phyloP scores from a whole-genome alignment of 371 early-diverging fungal genomes.

The Syncephalis plumigaleata region DNA sequence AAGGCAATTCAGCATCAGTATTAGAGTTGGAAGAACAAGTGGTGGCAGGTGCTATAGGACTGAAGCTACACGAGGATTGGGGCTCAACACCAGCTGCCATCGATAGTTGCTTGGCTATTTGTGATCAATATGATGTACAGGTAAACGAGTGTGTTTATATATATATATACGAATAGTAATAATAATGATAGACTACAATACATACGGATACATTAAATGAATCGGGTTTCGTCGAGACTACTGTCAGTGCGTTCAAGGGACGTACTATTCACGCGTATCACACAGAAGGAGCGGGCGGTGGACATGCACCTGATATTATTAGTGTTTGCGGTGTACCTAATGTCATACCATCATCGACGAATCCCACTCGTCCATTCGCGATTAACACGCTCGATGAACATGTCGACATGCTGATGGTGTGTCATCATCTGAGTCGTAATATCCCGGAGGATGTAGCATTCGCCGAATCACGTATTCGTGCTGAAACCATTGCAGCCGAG shows the following conservation, averaged over 20 bases:
- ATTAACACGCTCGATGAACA: conserved; percentile 90
- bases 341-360: conserved; percentile 83
- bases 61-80: conserved; percentile 92
- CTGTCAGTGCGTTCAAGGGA: conserved; percentile 69
- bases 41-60: conserved; percentile 71
- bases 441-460: conserved; percentile 91
- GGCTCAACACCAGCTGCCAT: conserved; percentile 87
- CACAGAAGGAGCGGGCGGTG: conserved; percentile 91
- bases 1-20: conserved; percentile 58
- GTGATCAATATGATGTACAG: conserved; percentile 81
- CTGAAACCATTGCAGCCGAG: conserved; percentile 90
- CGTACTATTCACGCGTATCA: conserved; percentile 90
- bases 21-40: conserved; percentile 63
- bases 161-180: not conserved
- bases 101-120: conserved; percentile 64
- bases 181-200: conserved; percentile 17
- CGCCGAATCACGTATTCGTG: conserved; percentile 87
- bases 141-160: conserved; percentile 6
- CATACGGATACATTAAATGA: conserved; percentile 92
- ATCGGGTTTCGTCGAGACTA: conserved; percentile 81
- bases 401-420: conserved; percentile 96
- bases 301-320: conserved; percentile 84
- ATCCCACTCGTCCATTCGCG: conserved; percentile 84
- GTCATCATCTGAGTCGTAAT: conserved; percentile 79
- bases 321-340: conserved; percentile 62